phyloP scores from a whole-genome alignment of 2,329 filamentous ascomycete species.

The Beauveria sp. region DNA sequence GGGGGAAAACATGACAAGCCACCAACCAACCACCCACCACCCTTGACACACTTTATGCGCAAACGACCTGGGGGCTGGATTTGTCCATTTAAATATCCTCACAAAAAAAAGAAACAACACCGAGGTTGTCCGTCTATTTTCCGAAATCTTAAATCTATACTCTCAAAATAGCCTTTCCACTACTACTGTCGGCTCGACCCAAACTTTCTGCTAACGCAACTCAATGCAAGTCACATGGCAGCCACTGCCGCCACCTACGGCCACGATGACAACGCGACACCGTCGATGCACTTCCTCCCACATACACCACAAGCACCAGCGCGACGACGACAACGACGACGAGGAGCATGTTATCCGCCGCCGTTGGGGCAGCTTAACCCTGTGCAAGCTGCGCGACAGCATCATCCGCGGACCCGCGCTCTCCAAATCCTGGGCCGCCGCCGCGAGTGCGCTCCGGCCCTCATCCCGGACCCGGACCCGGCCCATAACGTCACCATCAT shows the following conservation, averaged over 20 bases:
- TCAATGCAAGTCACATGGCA: conserved; percentile 3
- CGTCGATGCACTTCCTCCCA: not conserved
- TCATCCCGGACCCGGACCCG: no score
- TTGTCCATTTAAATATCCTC: no score
- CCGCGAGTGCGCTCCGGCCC: not conserved
- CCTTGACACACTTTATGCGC: no score
- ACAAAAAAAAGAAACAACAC: no score
- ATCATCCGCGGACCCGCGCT: not conserved
- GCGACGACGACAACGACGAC: not conserved
- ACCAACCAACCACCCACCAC: no score
- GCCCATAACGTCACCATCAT: not conserved
- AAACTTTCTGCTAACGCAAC: not conserved
- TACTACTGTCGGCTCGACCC: no score
- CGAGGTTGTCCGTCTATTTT: no score
- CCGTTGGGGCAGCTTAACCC: not conserved
- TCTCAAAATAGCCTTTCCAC: no score
- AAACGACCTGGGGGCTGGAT: no score
- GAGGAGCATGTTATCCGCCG: not conserved
- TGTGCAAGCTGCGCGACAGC: not conserved
- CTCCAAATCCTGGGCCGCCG: not conserved
- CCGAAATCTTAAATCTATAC: no score
- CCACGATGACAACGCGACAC: no score
- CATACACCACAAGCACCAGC: not conserved
- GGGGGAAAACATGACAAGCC: not conserved
- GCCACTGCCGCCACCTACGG: not conserved